Evolutionary conservation across 176 grass and related monocot species (phyloP), one percentile per base, ranked within the genome.

Genomic region (Otatea glauca): DNA sequence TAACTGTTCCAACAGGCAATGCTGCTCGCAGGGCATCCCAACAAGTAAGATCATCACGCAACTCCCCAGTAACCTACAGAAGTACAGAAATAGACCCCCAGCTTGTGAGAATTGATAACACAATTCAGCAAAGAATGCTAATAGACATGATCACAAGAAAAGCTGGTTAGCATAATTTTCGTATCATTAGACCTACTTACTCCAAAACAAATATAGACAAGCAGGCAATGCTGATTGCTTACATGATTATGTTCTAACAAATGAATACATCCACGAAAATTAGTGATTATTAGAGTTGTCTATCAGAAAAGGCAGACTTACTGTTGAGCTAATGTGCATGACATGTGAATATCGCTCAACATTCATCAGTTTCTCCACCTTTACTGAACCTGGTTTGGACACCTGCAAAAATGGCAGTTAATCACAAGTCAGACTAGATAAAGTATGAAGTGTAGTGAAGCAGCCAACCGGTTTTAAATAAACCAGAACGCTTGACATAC

Each of bases 241-340:
- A 24, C 72, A 29, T 72, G 37, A 14, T 16, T 50, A 39, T 20
- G 50, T 32, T 77, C 10, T 85, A 68, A 54, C 4, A 58, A 68
- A 69, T 14, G 20, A 45, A 63, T 21, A 34, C 6, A 66, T 63
- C 14, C 17, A 83, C 3, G 5, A 21, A 68, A 42, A 8, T 21
- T 37, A 12, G 34, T 51, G 16, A 84, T 35, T 42, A 8, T 2
- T 63, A 4, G 44, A 84, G 55, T 55, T 34, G 15, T 65, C 21
- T 72, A 15, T 43, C 39, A 15, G 24, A 76, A 76, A 76, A 54
- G 17, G 29, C 32, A 20, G 38, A n/a, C 87, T 90, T 80, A 95
- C 96, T 7, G 93, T 98, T 10, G 96, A 98, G 49, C 96, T 98
- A 41, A 98, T 95, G 77, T 98, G 93, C 96, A 98, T 98, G 61